Base-by-base conservation (phyloP, 2,329 filamentous ascomycete genomes). In the Hortaea sp. region DNA sequence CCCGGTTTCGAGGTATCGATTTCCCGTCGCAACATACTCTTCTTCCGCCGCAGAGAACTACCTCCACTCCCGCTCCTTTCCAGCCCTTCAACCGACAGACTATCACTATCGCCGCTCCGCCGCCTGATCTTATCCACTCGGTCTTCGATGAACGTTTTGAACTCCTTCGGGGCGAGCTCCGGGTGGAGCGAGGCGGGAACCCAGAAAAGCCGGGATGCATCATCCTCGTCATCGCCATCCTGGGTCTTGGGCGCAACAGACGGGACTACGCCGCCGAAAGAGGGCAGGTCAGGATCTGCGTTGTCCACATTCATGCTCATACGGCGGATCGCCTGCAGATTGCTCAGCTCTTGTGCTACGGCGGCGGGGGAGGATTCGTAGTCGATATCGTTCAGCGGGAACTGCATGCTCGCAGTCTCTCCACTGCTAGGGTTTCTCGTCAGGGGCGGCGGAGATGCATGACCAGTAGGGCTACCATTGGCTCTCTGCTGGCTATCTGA, bases 131-230 rank as follows among this genome's bases (percentile, higher is more conserved):
- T 84, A 56, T 95, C 85, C 9, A 95, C 87, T 60, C 89, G 82
- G 52, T 89, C 94, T 60, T 98, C 90, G 2, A 98, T 77, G 56
- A 97, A 98, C 1, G 84, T 90, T 66, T 94, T 95, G 73, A 97
- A 98, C 57, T 95, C 92, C 61, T 85, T 88, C 1, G 92, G 92
- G 2, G 92, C 92, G 42, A 98, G 73, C 66, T 98, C 92, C 0
- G 92, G 92, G 59, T 98, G 92, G 29, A 98, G 77, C 48, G 88
- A 81, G 27, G 92, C 92, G 5, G 92, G 92, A 5, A 98, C 92
- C 92, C 92, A 98, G 54, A 97, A 85, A 49, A 97, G 69, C 51
- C 88, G 79, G 2, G 89, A 88, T 6, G 88, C 81, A 62, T 97
- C 90, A 62, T 88, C 84, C 63, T 94, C 88, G 58, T 94, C 84